Base-by-base conservation (phyloP, 164 flowering plant genomes). In the Vitis rotundifolia region DNA sequence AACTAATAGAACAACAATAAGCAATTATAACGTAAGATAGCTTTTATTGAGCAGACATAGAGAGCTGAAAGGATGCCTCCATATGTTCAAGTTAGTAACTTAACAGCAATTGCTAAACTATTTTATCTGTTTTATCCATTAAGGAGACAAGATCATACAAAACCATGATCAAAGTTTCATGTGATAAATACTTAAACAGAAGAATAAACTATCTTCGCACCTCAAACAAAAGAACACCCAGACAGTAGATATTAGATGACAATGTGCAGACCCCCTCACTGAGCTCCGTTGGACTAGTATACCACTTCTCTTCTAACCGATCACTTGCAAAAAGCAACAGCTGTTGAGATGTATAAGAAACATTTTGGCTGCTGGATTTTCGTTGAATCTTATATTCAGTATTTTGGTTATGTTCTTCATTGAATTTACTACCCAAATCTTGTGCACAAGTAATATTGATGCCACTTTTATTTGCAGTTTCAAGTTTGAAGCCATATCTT, bases 161-260 rank as follows among this genome's bases (percentile, higher is more conserved):
- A 57, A 16, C 28, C 18, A 19, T 51, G 16, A 47, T 11, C 11
- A 13, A 29, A 53, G 11, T 13, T 9, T 28, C 51, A 71, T 12
- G 48, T 57, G 6, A 60, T 7, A 31, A 50, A 26, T 52, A 66
- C 58, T 53, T 54, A 55, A 52, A 3, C 59, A 26, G 51, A 8
- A 60, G 12, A 8, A 71, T 16, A 52, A 18, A 68, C 31, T 18
- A 54, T 61, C 22, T 60, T 49, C 83, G 8, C 54, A 95, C 99
- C 99, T 95, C 99, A 83, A 95, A 95, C 47, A 95, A 87, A 73
- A 95, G 91, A 77, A 95, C 84, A 60, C 99, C 99, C n/a, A 95
- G 82, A 70, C 80, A 74, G 80, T 92, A 95, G 48, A 93, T 84
- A 75, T 95, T 90, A 69, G 98, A 84, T 29, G 88, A 82, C 16